Evolutionary conservation across 192 early-diverging fungal species (phyloP).

Genomic region (Backusella psychrophila): DNA sequence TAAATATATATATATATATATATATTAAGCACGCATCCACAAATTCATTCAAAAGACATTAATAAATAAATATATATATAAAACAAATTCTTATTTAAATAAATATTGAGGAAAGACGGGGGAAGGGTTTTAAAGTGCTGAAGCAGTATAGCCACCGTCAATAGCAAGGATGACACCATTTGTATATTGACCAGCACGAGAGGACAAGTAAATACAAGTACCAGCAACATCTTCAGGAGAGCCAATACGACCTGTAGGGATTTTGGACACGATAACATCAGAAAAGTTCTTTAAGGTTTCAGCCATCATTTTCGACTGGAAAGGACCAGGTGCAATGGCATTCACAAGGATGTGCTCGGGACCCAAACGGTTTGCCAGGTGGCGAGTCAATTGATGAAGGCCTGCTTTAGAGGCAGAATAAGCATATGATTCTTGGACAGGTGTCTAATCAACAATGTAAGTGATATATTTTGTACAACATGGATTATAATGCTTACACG

Average conservation of each 20-base stretch:
- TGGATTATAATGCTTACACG: not conserved
- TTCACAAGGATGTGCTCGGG: conserved; percentile 60
- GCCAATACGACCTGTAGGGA: conserved; percentile 80
- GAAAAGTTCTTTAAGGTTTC: conserved; percentile 50
- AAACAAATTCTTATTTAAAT: not conserved
- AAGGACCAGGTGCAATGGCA: conserved; percentile 70
- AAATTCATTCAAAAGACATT: not conserved
- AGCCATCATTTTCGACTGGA: conserved; percentile 77
- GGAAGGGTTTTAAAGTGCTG: not conserved
- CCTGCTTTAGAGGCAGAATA: conserved; percentile 81
- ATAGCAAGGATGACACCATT: conserved; percentile 80
- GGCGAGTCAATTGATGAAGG: conserved; percentile 68
- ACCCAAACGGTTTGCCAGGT: conserved; percentile 65
- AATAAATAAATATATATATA: not conserved
- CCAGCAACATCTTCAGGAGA: conserved; percentile 85
- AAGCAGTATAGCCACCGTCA: not conserved
- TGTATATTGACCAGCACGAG: conserved; percentile 71
- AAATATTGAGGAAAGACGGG: too few relatives aligned
- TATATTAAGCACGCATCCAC: not conserved
- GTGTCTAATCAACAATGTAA: not conserved
- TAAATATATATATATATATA: not conserved
- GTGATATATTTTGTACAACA: not conserved
- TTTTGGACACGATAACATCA: conserved; percentile 47
- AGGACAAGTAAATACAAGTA: conserved; percentile 72
- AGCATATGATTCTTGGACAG: conserved; percentile 56